Evolutionary conservation across 441 rosid species (phyloP), one percentile per base, ranked within the genome.

Genomic region (Mallotus japonicus): DNA sequence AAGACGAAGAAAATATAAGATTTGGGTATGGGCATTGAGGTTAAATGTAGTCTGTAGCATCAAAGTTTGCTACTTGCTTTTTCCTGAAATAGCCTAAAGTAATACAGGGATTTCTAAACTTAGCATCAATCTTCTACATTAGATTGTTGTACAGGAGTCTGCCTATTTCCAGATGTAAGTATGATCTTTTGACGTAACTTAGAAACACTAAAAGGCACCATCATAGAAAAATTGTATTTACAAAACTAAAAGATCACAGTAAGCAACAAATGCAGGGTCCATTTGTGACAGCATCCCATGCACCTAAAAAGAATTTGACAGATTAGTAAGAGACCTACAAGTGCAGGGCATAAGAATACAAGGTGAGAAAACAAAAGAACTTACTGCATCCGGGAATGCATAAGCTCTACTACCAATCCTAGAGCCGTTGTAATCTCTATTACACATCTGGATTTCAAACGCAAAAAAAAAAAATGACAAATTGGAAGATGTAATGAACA

Each of bases 351-450:
- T n/a, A n/a, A n/a, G n/a, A 15, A 20, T 16, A 19, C 44, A 49
- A 64, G 42, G 16, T 56, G 54, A 9, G 49, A 54, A 42, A 63
- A 37, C 13, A 60, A 65, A 37, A 61, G 4, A 75, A 73, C 90
- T 32, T 87, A 96, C 99, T 12, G 91, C 88, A 92, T 96, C 99
- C 40, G 91, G 90, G 67, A 96, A 97, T 85, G 93, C 99, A 76
- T 80, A 84, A n/a, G n/a, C n/a, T n/a, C n/a, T n/a, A n/a, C n/a
- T n/a, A n/a, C n/a, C n/a, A n/a, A n/a, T n/a, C n/a, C n/a, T n/a
- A n/a, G n/a, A n/a, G n/a, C n/a, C n/a, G n/a, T 89, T 87, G 79
- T 93, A 96, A 86, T 96, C 99, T 71, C 98, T 97, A 65, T 96
- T 96, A 73, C 87, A 96, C 67, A 74, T 89, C 99, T 95, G 85